Percentiles rank a stretch among this genome's conserved stretches.
Conservation (phyloP, 2,329 filamentous ascomycete species). For the Exophiala lecanii-corni region DNA sequence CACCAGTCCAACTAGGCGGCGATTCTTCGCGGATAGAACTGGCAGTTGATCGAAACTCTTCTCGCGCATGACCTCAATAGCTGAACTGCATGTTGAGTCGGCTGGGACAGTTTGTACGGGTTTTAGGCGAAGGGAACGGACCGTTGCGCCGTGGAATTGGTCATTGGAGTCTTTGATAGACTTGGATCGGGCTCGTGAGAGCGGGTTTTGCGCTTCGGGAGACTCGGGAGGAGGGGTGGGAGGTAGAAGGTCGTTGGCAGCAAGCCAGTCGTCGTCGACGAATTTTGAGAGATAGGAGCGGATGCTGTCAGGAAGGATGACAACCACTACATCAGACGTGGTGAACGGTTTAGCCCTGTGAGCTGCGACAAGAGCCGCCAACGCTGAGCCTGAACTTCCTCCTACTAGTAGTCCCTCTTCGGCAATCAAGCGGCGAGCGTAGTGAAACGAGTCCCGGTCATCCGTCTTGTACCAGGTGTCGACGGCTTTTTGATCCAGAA, state of each 20-base stretch:
- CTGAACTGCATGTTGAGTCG: slow-evolving; percentile 70
- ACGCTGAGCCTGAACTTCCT: slow-evolving; percentile 87
- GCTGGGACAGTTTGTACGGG: slow-evolving; percentile 81
- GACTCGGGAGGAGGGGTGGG: slow-evolving; percentile 47
- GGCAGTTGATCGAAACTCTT: slow-evolving; percentile 97
- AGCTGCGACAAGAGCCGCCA: slow-evolving; percentile 74
- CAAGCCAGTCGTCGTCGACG: slow-evolving; percentile 97
- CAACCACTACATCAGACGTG: slow-evolving; percentile 83
- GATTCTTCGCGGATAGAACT: slow-evolving; percentile 66
- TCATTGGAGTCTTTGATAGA: slow-evolving; percentile 47
- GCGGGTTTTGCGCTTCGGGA: slow-evolving; percentile 33
- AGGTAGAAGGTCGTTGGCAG: slow-evolving; percentile 86
- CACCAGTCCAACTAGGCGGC: slow-evolving; percentile 80
- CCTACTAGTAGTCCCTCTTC: slow-evolving; percentile 93
- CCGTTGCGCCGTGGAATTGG: slow-evolving; percentile 71
- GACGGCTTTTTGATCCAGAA: slow-evolving; percentile 72
- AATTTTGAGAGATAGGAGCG: slow-evolving; percentile 98
- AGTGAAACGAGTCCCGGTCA: slow-evolving; percentile 83
- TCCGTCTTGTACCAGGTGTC: slow-evolving; percentile 99
- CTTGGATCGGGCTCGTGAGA: slow-evolving; percentile 33
- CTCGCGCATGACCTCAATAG: slow-evolving; percentile 96
- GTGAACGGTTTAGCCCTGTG: slow-evolving; percentile 70
- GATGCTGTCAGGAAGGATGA: slow-evolving; percentile 91
- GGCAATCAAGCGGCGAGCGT: slow-evolving; percentile 82
- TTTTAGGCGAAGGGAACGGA: slow-evolving; percentile 80